Base-by-base conservation (phyloP, 163 green algal species). In the Chlorella variabilis region DNA sequence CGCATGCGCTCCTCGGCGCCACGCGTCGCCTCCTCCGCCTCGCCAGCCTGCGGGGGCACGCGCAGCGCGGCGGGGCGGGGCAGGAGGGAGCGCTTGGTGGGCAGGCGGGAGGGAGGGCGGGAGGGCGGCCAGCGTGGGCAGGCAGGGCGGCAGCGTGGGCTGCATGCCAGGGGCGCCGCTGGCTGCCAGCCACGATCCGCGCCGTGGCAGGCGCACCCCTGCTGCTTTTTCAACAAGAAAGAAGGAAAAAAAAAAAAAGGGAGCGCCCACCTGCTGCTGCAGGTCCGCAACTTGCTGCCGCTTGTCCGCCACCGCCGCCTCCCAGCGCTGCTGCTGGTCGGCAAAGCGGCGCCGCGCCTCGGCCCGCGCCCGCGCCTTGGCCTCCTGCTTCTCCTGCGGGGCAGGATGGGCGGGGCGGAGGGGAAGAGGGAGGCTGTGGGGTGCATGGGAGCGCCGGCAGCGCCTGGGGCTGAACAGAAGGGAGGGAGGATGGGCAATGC, bases 261-360 rank as follows among this genome's bases (percentile, higher is more conserved):
- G n/a, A n/a, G 23, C 9, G 29, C 48, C 23, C 23, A 83, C 68
- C 63, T 78, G 77, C 38, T 49, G 34, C 63, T 78, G 56, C 18
- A 83, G 63, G 42, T 78, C 63, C 17, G 18, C 68, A 29, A 71
- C 77, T 42, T 83, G 77, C 63, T 48, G 39, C 77, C 56, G 42
- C 69, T 83, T 78, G 66, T 87, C 75, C 13, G 29, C 68, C 61
- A 87, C 63, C 39, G 74, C 74, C 38, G 67, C 63, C 65, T 87
- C 36, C 82, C 82, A 87, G 2, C 54, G 65, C 36, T 67, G 41
- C 41, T 77, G 41, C 67, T 69, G 66, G 36, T 87, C 81, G 9
- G 76, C 83, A 48, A 69, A 87, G 25, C 68, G 68, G 20, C 45
- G 36, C 34, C 36, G 48, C 48, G 79, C 77, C 54, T 86, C 84